A percentile compares a stretch with the other conserved stretches of the same genome.
phyloP scores from a whole-genome alignment of 2,329 filamentous ascomycete genomes.

The Cordyceps tenuipes region DNA sequence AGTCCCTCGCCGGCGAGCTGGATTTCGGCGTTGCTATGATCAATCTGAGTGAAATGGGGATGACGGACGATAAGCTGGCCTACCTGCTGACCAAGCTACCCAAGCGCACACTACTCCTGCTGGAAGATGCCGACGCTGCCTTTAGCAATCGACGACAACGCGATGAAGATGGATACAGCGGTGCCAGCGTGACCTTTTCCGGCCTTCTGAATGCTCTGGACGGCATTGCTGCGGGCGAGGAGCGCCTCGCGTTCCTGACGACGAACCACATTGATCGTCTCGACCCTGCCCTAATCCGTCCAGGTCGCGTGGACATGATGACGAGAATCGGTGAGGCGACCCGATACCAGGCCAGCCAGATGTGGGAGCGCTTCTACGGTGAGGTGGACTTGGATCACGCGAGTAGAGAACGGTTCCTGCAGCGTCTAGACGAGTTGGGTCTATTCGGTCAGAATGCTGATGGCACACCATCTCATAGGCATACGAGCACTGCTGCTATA shows the following conservation, averaged over 20 bases:
- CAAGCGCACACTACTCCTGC: conserved; percentile 67
- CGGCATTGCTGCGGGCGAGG: conserved; percentile 88
- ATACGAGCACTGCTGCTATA: conserved; percentile 80
- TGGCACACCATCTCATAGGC: conserved; percentile 36
- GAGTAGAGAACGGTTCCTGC: conserved; percentile 61
- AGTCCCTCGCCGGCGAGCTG: conserved; percentile 84
- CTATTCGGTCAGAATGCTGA: conserved; percentile 54
- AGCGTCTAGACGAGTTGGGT: conserved; percentile 59
- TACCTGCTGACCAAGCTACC: conserved; percentile 81
- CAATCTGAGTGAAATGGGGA: conserved; percentile 79
- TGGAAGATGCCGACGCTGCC: conserved; percentile 89
- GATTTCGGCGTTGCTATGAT: conserved; percentile 90
- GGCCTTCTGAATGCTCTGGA: conserved; percentile 80
- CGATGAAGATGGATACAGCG: conserved; percentile 75
- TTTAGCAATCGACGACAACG: conserved; percentile 73
- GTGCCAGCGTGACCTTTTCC: conserved; percentile 88
- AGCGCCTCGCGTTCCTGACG: conserved; percentile 87
- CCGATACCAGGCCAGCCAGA: conserved; percentile 69
- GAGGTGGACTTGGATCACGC: conserved; percentile 61
- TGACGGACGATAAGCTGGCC: conserved; percentile 84
- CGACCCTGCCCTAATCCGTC: conserved; percentile 80
- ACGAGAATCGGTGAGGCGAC: conserved; percentile 83
- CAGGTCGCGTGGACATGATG: conserved; percentile 90
- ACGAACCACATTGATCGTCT: conserved; percentile 90
- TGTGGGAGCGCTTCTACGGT: conserved; percentile 95